These are phyloP conservation scores for Microglena sp. DNA, from an alignment of 139 green algal genomes.

Conservation along the genomic window DNA sequence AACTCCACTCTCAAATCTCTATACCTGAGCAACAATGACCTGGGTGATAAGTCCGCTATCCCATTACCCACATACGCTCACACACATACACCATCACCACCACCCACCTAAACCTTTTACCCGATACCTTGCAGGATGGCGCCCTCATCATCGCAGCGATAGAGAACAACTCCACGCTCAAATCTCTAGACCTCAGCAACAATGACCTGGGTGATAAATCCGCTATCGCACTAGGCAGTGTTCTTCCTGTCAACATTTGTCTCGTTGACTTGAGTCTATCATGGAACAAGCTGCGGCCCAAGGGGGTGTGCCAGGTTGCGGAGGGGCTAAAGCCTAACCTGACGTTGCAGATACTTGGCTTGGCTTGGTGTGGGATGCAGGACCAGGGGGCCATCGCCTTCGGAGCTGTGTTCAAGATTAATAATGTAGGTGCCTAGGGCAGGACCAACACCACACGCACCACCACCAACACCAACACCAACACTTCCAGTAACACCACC, in stretches of 20 bases:
- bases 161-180: slow-evolving; percentile 33
- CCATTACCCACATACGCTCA: no score
- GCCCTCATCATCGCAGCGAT: slow-evolving; percentile 19
- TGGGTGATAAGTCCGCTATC: no score
- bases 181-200: slow-evolving; percentile 30
- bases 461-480: no score
- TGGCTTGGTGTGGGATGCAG: slow-evolving; percentile 36
- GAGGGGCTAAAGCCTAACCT: slow-evolving; percentile 42
- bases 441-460: no score
- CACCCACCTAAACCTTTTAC: no score
- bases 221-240: slow-evolving; percentile 18
- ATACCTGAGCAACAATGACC: no score
- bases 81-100: no score
- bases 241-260: slow-evolving; percentile 17
- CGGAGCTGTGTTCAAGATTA: slow-evolving; percentile 23
- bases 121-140: no score
- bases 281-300: slow-evolving; percentile 43
- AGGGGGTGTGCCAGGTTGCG: slow-evolving; percentile 25
- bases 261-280: slow-evolving; percentile 34
- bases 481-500: no score
- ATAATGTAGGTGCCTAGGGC: slow-evolving; percentile 14
- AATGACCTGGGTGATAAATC: slow-evolving; percentile 41
- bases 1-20: slow-evolving; percentile 27
- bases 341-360: slow-evolving; percentile 20
- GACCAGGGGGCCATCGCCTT: slow-evolving; percentile 27